Conservation (phyloP, 768 basidiomycete species). For the Mycena alexandri region DNA sequence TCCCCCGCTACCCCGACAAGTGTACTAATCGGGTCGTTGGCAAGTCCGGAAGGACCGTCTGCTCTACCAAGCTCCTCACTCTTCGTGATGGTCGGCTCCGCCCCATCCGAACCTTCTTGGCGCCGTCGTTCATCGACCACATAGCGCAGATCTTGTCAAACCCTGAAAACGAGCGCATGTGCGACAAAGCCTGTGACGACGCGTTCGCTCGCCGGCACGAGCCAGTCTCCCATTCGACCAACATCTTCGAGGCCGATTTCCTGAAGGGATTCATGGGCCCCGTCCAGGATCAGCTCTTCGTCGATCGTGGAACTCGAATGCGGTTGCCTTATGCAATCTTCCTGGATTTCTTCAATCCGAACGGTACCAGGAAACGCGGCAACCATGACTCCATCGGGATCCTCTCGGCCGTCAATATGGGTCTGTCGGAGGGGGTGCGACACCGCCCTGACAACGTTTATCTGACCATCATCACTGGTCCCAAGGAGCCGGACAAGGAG, state of each 20-base stretch:
- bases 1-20: background rate
- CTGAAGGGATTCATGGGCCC: constrained; percentile 42
- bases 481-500: constrained; percentile 38
- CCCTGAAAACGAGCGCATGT: constrained; percentile 27
- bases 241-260: constrained; percentile 41
- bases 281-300: constrained; percentile 30
- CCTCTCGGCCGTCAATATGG: constrained; percentile 47
- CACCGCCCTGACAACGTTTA: constrained; percentile 47
- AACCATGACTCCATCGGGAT: constrained; percentile 40
- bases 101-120: constrained; percentile 31
- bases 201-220: constrained; percentile 15
- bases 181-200: constrained; percentile 34
- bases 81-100: constrained; percentile 14
- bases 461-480: constrained; percentile 43
- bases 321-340: constrained; percentile 38
- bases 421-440: constrained; percentile 39
- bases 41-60: background rate
- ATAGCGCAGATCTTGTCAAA: constrained; percentile 32
- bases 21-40: constrained; percentile 3
- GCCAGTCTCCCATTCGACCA: constrained; percentile 18
- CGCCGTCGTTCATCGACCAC: constrained; percentile 38
- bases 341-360: constrained; percentile 46
- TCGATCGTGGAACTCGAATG: constrained; percentile 31
- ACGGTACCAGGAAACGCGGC: constrained; percentile 38
- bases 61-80: background rate